Base-by-base conservation (phyloP, 345 rosid species). In the Stellera chamaejasme region DNA sequence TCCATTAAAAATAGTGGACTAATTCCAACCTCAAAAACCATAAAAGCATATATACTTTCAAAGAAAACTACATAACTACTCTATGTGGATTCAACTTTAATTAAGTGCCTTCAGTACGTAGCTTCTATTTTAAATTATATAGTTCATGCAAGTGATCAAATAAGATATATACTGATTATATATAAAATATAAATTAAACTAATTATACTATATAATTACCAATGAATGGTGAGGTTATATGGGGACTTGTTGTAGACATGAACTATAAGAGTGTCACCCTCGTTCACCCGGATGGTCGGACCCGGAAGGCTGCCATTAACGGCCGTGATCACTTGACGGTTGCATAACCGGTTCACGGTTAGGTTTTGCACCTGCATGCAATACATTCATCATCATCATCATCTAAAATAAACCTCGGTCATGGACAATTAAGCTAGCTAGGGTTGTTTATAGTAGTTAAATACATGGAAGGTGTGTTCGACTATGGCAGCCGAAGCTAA, bases 251-350 rank as follows among this genome's bases (percentile, higher is more conserved):
- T 50, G 27, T 15, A 14, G 10, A 50, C 54, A 50, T 50, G 54
- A 50, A 50, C 54, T 10, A 50, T 27, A 16, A 50, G 23, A 14
- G 54, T 50, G 27, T 50, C 36, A 50, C 54, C 54, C 54, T 50
- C 54, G 4, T 27, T 27, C 23, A 25, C 54, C 9, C 10, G 27
- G 2, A 50, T 14, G 23, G 54, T 50, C 19, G 54, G 54, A 11
- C 54, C 54, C 5, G 54, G 54, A 5, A 50, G 13, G 27, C 54
- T 50, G 13, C 27, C 54, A 11, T 50, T 50, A 14, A 50, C 54
- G 12, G 54, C 54, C 12, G 36, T 15, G 23, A 50, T 25, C 54
- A 50, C 54, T 25, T 50, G 54, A 25, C 26, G 12, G 11, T 6
- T 50, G 54, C 54, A 50, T 6, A 50, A 27, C 10, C 1, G 54